Conservation (phyloP, 495 filamentous ascomycete species). For the Aspergillus biplanus region DNA sequence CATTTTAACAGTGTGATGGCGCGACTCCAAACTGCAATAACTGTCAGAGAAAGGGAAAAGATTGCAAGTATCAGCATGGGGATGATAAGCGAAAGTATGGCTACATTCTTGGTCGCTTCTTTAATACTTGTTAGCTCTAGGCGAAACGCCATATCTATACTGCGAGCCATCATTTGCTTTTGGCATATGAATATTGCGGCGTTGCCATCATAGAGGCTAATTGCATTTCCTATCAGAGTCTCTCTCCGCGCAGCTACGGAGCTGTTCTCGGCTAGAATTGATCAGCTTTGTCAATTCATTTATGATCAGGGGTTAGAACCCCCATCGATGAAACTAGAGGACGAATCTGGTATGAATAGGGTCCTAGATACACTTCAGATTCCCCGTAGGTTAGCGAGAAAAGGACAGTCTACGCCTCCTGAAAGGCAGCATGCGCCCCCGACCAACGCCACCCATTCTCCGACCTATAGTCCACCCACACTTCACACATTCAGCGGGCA, state of each 20-base stretch:
- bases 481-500: constrained; percentile 24
- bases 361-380: constrained; percentile 52
- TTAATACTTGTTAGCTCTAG: not conserved
- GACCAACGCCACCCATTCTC: constrained; percentile 15
- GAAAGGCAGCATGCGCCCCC: constrained; percentile 8
- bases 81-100: constrained; percentile 55
- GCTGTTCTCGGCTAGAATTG: constrained; percentile 49
- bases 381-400: constrained; percentile 33
- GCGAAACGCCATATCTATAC: too few relatives aligned
- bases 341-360: constrained; percentile 48
- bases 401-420: not conserved
- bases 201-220: constrained; percentile 1
- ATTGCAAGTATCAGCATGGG: constrained; percentile 53
- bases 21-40: constrained; percentile 51
- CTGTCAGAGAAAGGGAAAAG: constrained; percentile 50
- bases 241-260: constrained; percentile 53
- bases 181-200: not conserved
- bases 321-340: constrained; percentile 48
- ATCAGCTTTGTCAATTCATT: constrained; percentile 52
- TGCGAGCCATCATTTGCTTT: not conserved
- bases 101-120: not conserved
- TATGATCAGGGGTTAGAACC: constrained; percentile 46
- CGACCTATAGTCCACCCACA: constrained; percentile 24
- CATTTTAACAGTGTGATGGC: constrained; percentile 45
- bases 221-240: constrained; percentile 34